phyloP scores from a whole-genome alignment of 2,329 filamentous ascomycete species.

The Apiospora phragmitis region DNA sequence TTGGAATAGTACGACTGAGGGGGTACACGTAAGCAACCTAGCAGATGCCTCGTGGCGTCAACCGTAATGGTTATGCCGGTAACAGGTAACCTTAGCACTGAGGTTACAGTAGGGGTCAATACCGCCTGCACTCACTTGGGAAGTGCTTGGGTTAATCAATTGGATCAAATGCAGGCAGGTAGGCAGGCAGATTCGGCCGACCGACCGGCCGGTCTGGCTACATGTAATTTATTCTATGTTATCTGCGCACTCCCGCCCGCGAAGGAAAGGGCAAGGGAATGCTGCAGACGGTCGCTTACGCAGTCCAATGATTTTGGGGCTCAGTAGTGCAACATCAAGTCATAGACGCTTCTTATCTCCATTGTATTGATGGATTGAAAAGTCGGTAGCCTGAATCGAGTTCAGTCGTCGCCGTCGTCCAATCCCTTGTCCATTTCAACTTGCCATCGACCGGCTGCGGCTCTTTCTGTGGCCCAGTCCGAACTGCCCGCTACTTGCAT shows the following conservation, averaged over 20 bases:
- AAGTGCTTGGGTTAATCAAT: not conserved
- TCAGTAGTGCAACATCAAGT: not conserved
- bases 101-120: not conserved
- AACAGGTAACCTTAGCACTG: not conserved
- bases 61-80: not conserved
- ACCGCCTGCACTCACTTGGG: not conserved
- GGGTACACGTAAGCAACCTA: not conserved
- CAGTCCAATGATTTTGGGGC: not conserved
- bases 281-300: not conserved
- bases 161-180: not conserved
- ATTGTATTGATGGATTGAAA: not conserved
- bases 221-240: not conserved
- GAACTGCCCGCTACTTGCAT: not conserved
- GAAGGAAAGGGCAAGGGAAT: not conserved
- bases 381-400: not conserved
- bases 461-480: slow-evolving; percentile 6
- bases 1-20: not conserved
- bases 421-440: not conserved
- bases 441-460: not conserved
- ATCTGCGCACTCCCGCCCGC: not conserved
- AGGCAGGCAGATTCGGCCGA: not conserved
- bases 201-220: not conserved
- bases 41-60: not conserved
- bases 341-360: not conserved
- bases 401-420: not conserved